These are phyloP conservation scores for Saccharomycopsis sp. DNA, from an alignment of 805 yeast genomes.

Conservation along the genomic window DNA sequence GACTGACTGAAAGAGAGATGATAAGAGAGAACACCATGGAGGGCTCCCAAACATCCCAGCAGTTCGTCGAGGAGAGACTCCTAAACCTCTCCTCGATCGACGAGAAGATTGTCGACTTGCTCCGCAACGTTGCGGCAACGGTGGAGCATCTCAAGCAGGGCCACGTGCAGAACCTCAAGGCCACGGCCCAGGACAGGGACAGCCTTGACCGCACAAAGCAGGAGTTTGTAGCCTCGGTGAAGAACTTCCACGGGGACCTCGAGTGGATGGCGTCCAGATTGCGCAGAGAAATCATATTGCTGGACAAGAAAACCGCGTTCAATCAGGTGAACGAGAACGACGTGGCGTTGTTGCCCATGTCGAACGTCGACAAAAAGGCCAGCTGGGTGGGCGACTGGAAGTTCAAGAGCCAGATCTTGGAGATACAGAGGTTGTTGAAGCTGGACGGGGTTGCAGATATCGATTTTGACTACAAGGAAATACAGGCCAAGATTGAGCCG, in stretches of 20 bases:
- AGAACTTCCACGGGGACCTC: conserved; percentile 42
- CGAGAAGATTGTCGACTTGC: conserved; percentile 39
- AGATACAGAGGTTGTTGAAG: conserved; percentile 27
- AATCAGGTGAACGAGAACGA: conserved; percentile 35
- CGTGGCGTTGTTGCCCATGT: conserved; percentile 56
- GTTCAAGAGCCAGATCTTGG: conserved; percentile 38
- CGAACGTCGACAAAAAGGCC: conserved; percentile 62
- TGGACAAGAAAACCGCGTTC: conserved; percentile 52
- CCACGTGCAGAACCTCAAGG: conserved; percentile 25
- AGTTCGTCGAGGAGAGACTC: conserved; percentile 41
- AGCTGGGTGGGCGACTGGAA: conserved; percentile 55
- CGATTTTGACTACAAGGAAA: too few relatives aligned
- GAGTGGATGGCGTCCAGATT: conserved; percentile 51
- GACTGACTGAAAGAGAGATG: neutral
- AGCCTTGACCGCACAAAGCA: conserved; percentile 27
- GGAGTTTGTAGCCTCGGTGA: conserved; percentile 36
- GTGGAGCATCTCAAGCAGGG: conserved; percentile 33
- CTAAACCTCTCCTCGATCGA: conserved; percentile 37
- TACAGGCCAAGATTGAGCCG: too few relatives aligned
- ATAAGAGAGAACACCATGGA: neutral
- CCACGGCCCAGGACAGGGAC: neutral
- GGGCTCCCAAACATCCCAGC: neutral
- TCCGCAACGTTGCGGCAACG: conserved; percentile 41
- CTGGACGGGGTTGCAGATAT: too few relatives aligned
- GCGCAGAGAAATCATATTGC: conserved; percentile 54